Percentiles rank a stretch among this genome's conserved stretches.
These are phyloP conservation scores for Ophiostoma fasciatum DNA, from an alignment of 2,329 filamentous ascomycete species.

Conservation along the genomic window DNA sequence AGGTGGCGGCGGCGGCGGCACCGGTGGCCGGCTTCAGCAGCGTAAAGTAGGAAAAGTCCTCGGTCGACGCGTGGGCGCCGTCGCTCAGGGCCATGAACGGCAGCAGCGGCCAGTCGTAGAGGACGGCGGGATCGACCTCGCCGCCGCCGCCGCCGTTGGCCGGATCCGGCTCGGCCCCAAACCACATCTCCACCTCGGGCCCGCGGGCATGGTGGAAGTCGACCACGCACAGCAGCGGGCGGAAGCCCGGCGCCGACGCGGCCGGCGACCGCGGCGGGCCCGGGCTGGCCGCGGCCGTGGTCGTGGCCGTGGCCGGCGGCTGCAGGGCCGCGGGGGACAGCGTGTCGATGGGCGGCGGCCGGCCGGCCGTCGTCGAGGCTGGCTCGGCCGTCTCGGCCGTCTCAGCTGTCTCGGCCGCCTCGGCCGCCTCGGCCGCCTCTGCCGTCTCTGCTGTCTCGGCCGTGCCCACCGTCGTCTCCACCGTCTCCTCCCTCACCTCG, in stretches of 20 bases:
- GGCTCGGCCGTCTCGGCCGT: too few relatives aligned
- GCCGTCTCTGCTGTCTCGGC: too few relatives aligned
- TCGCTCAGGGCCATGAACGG: slow-evolving; percentile 97
- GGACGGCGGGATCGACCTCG: slow-evolving; percentile 64
- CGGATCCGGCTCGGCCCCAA: too few relatives aligned
- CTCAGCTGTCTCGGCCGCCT: background rate
- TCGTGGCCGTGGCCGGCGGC: too few relatives aligned
- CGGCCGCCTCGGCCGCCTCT: background rate
- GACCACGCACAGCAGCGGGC: slow-evolving; percentile 62
- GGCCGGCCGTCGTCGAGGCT: too few relatives aligned
- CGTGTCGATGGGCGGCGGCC: too few relatives aligned
- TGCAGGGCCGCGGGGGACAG: too few relatives aligned
- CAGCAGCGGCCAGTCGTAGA: slow-evolving; percentile 81
- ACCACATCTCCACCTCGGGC: slow-evolving; percentile 88
- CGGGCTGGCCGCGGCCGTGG: slow-evolving; percentile 2
- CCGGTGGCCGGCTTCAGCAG: slow-evolving; percentile 55
- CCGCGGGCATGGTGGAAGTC: slow-evolving; percentile 77
- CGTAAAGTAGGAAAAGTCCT: slow-evolving; percentile 98
- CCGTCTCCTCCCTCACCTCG: too few relatives aligned
- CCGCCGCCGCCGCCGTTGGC: slow-evolving; percentile 46
- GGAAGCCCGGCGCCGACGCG: slow-evolving; percentile 24
- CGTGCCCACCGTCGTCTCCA: too few relatives aligned
- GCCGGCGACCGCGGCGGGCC: slow-evolving; percentile 3
- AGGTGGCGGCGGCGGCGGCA: slow-evolving; percentile 31
- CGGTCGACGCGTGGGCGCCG: slow-evolving; percentile 84